Conservation (phyloP, 306 rosid species). For the Abrus pulchellus region DNA sequence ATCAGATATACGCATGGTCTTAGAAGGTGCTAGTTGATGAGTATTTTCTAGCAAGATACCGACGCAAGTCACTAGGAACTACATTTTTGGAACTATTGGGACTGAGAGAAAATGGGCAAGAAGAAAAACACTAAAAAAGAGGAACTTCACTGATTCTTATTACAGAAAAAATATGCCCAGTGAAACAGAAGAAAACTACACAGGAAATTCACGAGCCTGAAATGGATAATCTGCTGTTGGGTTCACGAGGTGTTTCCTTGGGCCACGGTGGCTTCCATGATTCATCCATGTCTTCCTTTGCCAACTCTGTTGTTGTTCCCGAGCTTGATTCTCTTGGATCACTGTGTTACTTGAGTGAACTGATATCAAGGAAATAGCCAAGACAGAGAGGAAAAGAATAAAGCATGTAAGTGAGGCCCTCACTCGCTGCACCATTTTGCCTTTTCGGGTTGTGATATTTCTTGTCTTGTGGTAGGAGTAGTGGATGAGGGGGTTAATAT, state of each 20-base stretch:
- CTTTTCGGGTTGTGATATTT: conserved; percentile 37
- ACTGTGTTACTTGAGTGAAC: conserved; percentile 46
- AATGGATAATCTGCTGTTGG: conserved; percentile 58
- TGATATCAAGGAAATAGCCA: conserved; percentile 48
- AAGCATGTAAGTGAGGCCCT: conserved; percentile 55
- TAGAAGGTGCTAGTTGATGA: conserved; percentile 15
- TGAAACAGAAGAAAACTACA: conserved; percentile 48
- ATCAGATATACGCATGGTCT: not conserved
- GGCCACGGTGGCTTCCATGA: conserved; percentile 80
- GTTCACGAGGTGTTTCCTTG: conserved; percentile 67
- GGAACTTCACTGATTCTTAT: conserved; percentile 36
- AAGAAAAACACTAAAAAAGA: conserved; percentile 17
- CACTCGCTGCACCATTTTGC: conserved; percentile 53
- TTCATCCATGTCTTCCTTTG: conserved; percentile 69
- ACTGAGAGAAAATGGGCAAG: conserved; percentile 23
- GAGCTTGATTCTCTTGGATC: conserved; percentile 24
- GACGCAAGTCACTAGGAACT: conserved; percentile 11
- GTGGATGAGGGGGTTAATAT: conserved; percentile 43
- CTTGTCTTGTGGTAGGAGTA: conserved; percentile 37
- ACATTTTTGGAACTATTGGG: conserved; percentile 13
- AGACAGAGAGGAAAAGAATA: conserved; percentile 54
- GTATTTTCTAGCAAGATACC: not conserved
- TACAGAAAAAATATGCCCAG: conserved; percentile 8
- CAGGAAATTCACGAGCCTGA: conserved; percentile 59
- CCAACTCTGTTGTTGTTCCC: conserved; percentile 40